Evolutionary conservation across 352 stramenopile genomes (phyloP), one percentile per base, ranked within the genome.

Genomic region (Aphanomyces euteiches): DNA sequence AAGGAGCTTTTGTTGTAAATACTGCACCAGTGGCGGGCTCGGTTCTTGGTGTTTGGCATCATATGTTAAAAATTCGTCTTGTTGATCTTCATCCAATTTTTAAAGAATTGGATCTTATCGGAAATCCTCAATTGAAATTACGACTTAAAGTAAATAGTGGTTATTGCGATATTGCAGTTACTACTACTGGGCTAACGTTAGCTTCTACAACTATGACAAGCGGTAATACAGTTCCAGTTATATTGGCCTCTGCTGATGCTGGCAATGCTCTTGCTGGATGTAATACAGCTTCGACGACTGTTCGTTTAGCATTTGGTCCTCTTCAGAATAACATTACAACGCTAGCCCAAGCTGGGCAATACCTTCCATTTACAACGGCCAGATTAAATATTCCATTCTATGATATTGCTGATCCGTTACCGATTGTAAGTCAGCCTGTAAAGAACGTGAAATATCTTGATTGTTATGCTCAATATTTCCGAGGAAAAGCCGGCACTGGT

Each of bases 381-480:
- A 57, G 71, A 61, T 64, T 72, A 19, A 68, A 73, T 37, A 73
- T 79, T 60, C 70, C 75, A 28, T 74, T 76, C 45, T 79, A 79
- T 60, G 74, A 79, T 73, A 37, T 75, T 7, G 47, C 56, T 48
- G 64, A 73, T 70, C 72, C 74, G 34, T 56, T 39, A 34, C 7
- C 56, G 38, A 66, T 78, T 12, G 66, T 78, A 34, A 41, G 17
- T 13, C 76, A 78, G 41, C 73, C 73, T 43, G 47, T 78, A 19
- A 78, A 75, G 36, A 73, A 50, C 6, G 50, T 73, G 50, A 56
- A 53, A 15, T 78, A 74, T 41, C 36, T 75, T 0, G 69, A 75
- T 67, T 72, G 40, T 39, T 78, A 74, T 54, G 56, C 58, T 7
- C 69, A 78, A 41, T 74, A 75, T 36, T 72, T 78, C 28, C 66